These are phyloP conservation scores for Taphrina flavorubra DNA, from an alignment of 1,139 yeast genomes.

Conservation along the genomic window DNA sequence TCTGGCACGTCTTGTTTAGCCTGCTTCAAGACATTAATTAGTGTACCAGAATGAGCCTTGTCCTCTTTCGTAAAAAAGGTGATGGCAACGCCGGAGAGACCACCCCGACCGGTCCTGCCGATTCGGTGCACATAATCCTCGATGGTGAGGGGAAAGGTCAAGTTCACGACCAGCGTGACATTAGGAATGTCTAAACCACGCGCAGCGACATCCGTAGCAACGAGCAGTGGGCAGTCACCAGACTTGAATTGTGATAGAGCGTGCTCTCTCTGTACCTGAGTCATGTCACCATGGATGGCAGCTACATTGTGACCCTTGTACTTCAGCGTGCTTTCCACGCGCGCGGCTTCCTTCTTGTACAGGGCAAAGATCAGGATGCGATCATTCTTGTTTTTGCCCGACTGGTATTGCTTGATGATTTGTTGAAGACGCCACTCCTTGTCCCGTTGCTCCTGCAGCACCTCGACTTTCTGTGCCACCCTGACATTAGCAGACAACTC, in stretches of 20 bases:
- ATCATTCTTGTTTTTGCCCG: conserved; percentile 64
- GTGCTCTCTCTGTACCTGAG: conserved; percentile 88
- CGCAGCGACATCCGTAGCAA: conserved; percentile 99
- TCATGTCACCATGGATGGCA: conserved; percentile 94
- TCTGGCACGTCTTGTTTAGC: conserved; percentile 98
- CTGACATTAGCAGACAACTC: conserved; percentile 62
- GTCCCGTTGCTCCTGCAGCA: conserved; percentile 71
- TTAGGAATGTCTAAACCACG: conserved; percentile 98
- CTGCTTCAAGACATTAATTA: conserved; percentile 87
- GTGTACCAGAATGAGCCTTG: conserved; percentile 93
- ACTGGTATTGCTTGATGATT: conserved; percentile 74
- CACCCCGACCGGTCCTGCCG: conserved; percentile 99
- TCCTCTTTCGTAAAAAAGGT: conserved; percentile 96
- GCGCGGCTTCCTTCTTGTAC: conserved; percentile 93
- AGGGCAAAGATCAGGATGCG: conserved; percentile 90
- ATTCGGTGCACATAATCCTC: conserved; percentile 98
- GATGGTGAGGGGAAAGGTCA: conserved; percentile 95
- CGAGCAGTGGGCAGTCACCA: conserved; percentile 74
- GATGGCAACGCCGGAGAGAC: conserved; percentile 91
- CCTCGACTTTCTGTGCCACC: conserved; percentile 92
- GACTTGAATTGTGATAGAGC: conserved; percentile 85
- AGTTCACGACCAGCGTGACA: conserved; percentile 91
- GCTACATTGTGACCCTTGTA: conserved; percentile 80
- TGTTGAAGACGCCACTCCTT: conserved; percentile 80
- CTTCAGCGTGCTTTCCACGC: conserved; percentile 78